These are phyloP conservation scores for Pythium rishiriense DNA, from an alignment of 352 stramenopile species.

Conservation along the genomic window DNA sequence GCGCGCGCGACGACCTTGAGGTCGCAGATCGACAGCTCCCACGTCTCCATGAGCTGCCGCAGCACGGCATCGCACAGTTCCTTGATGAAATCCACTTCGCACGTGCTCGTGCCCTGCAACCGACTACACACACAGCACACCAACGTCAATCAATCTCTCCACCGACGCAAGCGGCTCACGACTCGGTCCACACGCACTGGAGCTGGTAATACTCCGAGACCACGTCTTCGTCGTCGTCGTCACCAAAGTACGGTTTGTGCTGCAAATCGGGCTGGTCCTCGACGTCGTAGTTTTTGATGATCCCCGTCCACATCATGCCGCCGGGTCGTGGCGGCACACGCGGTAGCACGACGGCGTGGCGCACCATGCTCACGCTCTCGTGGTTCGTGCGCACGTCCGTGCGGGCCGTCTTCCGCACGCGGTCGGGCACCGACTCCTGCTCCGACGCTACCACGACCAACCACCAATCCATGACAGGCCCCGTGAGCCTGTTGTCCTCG, in stretches of 20 bases:
- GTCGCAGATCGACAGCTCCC: constrained; percentile 61
- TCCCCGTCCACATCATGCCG: constrained; percentile 74
- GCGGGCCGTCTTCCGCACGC: constrained; percentile 25
- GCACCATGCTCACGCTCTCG: constrained; percentile 36
- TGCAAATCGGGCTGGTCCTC: constrained; percentile 86
- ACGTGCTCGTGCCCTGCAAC: constrained; percentile 59
- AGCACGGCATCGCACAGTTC: constrained; percentile 71
- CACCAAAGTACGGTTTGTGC: constrained; percentile 68
- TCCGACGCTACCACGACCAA: constrained; percentile 44
- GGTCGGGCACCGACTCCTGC: constrained; percentile 26
- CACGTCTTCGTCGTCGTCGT: constrained; percentile 85
- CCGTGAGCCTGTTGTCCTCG: too few species aligned
- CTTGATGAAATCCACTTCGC: constrained; percentile 76
- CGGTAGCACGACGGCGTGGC: constrained; percentile 49
- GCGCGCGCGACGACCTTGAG: constrained; percentile 60
- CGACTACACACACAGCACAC: constrained; percentile 18
- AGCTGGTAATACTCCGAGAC: constrained; percentile 85
- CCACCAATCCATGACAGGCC: too few species aligned
- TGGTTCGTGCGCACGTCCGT: constrained; percentile 20
- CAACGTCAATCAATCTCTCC: not conserved
- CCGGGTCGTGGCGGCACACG: constrained; percentile 48
- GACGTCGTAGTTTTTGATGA: constrained; percentile 82
- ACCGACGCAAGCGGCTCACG: too few species aligned
- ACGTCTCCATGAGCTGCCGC: constrained; percentile 62
- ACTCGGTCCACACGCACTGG: constrained; percentile 42